Conservation (phyloP, 768 basidiomycete genomes). For the Lactifluus echinatus region DNA sequence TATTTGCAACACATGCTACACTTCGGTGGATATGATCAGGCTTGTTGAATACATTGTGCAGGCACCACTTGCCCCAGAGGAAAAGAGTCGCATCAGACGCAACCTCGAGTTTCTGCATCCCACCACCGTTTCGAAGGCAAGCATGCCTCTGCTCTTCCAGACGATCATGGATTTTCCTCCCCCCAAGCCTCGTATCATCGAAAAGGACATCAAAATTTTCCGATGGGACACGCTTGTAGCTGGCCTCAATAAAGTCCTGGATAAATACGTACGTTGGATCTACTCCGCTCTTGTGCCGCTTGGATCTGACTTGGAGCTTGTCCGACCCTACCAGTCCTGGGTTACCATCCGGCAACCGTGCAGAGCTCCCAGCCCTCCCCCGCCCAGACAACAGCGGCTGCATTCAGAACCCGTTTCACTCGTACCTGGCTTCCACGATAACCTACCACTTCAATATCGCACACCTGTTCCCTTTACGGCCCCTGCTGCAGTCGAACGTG, state of each 20-base stretch:
- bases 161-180: conserved; percentile 93
- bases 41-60: conserved; percentile 78
- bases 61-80: conserved; percentile 78
- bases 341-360: neutral
- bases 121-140: conserved; percentile 82
- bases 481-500: neutral
- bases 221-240: conserved; percentile 63
- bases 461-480: neutral
- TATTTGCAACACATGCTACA: conserved; percentile 71
- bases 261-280: conserved; percentile 61
- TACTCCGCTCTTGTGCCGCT: neutral
- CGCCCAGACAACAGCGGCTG: neutral
- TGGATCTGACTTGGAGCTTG: neutral
- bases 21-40: conserved; percentile 93
- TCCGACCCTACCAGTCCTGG: conserved; percentile 2
- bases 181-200: conserved; percentile 93
- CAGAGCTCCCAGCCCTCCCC: neutral
- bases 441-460: neutral
- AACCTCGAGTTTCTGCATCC: conserved; percentile 92
- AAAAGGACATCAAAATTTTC: conserved; percentile 92
- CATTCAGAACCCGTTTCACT: neutral
- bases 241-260: conserved; percentile 70
- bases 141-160: conserved; percentile 79
- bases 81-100: conserved; percentile 92
- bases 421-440: neutral